These are phyloP conservation scores for Mucor mucedo DNA, from an alignment of 371 early-diverging fungal genomes.

Conservation along the genomic window DNA sequence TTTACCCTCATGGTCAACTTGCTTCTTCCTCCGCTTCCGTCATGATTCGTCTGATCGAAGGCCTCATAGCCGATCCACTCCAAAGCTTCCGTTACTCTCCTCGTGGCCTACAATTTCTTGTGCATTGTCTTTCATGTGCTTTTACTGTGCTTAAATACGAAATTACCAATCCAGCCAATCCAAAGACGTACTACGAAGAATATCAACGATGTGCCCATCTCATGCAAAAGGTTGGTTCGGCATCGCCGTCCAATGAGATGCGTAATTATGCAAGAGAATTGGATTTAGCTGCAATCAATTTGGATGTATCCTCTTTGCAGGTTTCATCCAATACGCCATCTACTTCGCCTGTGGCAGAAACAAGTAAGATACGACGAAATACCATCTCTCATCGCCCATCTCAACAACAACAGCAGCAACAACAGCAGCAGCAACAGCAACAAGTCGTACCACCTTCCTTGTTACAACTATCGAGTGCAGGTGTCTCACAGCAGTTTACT, in stretches of 20 bases:
- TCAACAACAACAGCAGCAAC: background rate
- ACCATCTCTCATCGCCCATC: conserved; percentile 22
- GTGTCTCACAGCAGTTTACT: conserved; percentile 12
- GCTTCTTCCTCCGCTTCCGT: conserved; percentile 43
- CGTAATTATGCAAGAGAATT: conserved; percentile 34
- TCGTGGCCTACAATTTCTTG: conserved; percentile 43
- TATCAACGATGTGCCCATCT: conserved; percentile 33
- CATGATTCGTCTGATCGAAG: conserved; percentile 43
- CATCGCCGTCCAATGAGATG: conserved; percentile 46
- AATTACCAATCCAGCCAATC: conserved; percentile 13
- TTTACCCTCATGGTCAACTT: conserved; percentile 40
- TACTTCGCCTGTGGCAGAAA: conserved; percentile 14
- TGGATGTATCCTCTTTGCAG: conserved; percentile 13
- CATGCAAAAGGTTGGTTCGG: conserved; percentile 29
- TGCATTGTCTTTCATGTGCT: conserved; percentile 45
- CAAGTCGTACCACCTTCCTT: conserved; percentile 14
- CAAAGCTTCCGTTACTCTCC: conserved; percentile 21
- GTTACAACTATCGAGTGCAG: conserved; percentile 25
- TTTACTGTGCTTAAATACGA: conserved; percentile 40
- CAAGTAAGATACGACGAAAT: conserved; percentile 16
- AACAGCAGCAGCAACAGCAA: background rate
- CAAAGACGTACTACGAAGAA: conserved; percentile 23
- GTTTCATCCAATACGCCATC: background rate
- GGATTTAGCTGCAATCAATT: conserved; percentile 16
- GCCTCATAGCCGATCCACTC: conserved; percentile 31